Evolutionary conservation across 768 basidiomycete genomes (phyloP).

Genomic region (Russula olivacea): DNA sequence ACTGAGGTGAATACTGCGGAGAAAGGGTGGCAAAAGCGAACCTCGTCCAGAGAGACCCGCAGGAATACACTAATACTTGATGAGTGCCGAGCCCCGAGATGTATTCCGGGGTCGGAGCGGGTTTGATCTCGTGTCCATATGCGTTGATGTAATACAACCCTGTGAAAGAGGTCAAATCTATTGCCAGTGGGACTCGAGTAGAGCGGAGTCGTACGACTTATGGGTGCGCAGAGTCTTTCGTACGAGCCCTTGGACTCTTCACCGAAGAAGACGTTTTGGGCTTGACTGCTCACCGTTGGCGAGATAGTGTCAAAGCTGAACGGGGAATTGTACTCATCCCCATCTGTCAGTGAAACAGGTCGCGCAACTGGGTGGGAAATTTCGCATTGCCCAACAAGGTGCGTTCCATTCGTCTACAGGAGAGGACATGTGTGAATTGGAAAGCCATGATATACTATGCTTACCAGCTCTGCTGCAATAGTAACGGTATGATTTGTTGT

Average conservation of each 20-base stretch:
- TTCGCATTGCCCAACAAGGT: conserved; percentile 86
- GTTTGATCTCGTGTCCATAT: conserved; percentile 89
- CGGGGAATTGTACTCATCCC: conserved; percentile 29
- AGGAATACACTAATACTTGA: conserved; percentile 81
- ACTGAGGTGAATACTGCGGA: no score
- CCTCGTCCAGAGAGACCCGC: conserved; percentile 95
- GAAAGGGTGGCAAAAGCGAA: conserved; percentile 25
- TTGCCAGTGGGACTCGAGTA: background rate
- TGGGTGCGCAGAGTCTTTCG: conserved; percentile 53
- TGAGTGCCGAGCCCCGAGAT: conserved; percentile 53
- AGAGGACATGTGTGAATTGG: background rate
- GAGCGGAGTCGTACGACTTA: conserved; percentile 43
- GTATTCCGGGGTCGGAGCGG: conserved; percentile 78
- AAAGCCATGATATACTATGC: background rate
- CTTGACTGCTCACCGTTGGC: conserved; percentile 41
- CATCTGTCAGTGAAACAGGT: conserved; percentile 2
- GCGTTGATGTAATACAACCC: conserved; percentile 85
- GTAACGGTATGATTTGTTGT: conserved; percentile 95
- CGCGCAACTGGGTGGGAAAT: conserved; percentile 75
- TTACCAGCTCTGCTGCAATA: conserved; percentile 80
- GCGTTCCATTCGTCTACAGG: conserved; percentile 61
- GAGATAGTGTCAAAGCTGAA: conserved; percentile 29
- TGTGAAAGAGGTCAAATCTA: conserved; percentile 27
- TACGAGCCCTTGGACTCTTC: conserved; percentile 47
- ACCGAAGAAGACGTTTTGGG: conserved; percentile 63